Evolutionary conservation across 2,329 filamentous ascomycete species (phyloP).

Genomic region (Huntiella savannae): DNA sequence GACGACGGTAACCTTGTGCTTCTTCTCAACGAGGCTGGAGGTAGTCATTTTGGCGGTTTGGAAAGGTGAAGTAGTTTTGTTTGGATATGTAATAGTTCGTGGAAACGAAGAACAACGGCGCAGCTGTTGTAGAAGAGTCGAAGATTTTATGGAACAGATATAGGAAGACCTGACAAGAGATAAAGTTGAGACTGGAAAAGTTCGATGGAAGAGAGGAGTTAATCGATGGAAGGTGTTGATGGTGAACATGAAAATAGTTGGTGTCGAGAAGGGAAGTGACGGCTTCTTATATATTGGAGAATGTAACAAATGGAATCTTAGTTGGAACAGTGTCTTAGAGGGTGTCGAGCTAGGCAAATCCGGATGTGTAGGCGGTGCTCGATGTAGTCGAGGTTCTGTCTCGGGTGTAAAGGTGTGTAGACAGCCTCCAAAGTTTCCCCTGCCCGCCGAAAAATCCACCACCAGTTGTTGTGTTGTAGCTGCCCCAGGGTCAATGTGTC

Average conservation of each 20-base stretch:
- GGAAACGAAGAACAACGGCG: background rate
- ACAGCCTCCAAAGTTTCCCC: background rate
- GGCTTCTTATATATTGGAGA: constrained; percentile 9
- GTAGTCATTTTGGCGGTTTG: constrained; percentile 15
- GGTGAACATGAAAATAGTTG: background rate
- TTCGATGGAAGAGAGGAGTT: background rate
- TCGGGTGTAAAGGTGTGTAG: constrained; percentile 3
- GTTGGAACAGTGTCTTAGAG: constrained; percentile 1
- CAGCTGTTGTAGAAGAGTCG: background rate
- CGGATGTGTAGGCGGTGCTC: background rate
- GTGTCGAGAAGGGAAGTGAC: background rate
- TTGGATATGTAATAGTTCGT: background rate
- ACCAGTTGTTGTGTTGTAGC: background rate
- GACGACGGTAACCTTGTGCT: constrained; percentile 84
- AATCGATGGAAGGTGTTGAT: background rate
- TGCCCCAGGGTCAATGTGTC: constrained; percentile 9
- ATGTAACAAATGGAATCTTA: background rate
- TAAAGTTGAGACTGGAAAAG: background rate
- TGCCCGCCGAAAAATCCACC: constrained; percentile 6
- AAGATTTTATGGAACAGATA: background rate
- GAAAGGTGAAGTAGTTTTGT: background rate
- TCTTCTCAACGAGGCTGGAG: constrained; percentile 38
- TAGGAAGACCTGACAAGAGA: background rate
- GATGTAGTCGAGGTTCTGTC: constrained; percentile 2
- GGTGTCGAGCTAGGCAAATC: background rate